phyloP scores from a whole-genome alignment of 768 basidiomycete species.

The Amanita molliuscula region DNA sequence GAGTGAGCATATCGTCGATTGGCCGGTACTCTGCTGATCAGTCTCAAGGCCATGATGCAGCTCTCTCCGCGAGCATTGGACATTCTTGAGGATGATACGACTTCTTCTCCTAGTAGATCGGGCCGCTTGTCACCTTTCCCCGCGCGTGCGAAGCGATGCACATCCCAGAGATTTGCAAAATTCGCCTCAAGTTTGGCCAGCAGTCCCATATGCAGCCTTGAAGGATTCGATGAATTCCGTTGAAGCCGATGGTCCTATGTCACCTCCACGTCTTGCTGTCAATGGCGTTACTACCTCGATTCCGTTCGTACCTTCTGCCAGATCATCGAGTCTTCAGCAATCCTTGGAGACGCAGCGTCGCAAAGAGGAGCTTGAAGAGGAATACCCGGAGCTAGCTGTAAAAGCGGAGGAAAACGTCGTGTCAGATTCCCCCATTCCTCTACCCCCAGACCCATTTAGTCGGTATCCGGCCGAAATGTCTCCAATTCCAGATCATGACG shows the following conservation, averaged over 20 bases:
- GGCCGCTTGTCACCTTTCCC: neutral
- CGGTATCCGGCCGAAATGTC: constrained; percentile 42
- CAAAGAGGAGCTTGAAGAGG: constrained; percentile 41
- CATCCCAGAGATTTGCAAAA: neutral
- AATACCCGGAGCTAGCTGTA: constrained; percentile 25
- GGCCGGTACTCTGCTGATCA: neutral
- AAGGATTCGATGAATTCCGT: constrained; percentile 16
- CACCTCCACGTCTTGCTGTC: constrained; percentile 54
- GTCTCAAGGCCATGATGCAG: constrained; percentile 47
- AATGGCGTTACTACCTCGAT: constrained; percentile 60
- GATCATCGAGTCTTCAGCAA: constrained; percentile 16
- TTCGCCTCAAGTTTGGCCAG: constrained; percentile 23
- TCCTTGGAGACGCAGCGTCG: constrained; percentile 37
- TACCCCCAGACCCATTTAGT: constrained; percentile 80
- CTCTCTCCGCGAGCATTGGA: constrained; percentile 48
- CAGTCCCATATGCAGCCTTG: constrained; percentile 28
- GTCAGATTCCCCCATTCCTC: constrained; percentile 57
- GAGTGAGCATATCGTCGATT: constrained; percentile 23
- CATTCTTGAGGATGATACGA: constrained; percentile 28
- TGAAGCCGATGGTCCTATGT: constrained; percentile 25
- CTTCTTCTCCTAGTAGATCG: constrained; percentile 1
- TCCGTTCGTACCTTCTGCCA: constrained; percentile 27
- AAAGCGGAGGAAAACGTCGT: constrained; percentile 12
- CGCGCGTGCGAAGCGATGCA: neutral
- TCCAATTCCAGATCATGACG: constrained; percentile 7